phyloP scores from a whole-genome alignment of 108 stramenopile species.

The Seminavis robusta region DNA sequence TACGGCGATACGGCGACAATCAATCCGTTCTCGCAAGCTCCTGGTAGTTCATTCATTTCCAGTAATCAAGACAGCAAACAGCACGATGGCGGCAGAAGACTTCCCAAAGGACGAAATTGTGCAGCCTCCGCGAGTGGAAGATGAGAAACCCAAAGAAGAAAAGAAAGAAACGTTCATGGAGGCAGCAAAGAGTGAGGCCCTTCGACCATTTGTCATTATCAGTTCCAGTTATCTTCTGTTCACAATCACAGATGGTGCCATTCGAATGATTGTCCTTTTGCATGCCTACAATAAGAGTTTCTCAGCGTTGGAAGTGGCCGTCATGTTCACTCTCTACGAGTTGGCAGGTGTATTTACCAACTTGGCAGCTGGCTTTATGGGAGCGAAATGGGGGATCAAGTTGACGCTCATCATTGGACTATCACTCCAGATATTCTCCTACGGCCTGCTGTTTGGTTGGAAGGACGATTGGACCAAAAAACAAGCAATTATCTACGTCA shows the following conservation, averaged over 20 bases:
- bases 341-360: conserved; percentile 94
- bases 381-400: conserved; percentile 84
- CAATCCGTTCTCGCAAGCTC: no score
- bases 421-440: conserved; percentile 65
- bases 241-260: conserved; percentile 94
- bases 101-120: no score
- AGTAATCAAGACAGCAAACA: no score
- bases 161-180: conserved; percentile 31
- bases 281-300: conserved; percentile 92
- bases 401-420: conserved; percentile 78
- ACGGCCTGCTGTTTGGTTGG: conserved; percentile 79
- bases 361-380: conserved; percentile 85
- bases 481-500: conserved; percentile 80
- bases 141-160: no score
- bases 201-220: conserved; percentile 88
- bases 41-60: no score
- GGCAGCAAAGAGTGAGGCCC: conserved; percentile 37
- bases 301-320: conserved; percentile 85
- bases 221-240: conserved; percentile 87
- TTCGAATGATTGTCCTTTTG: conserved; percentile 91
- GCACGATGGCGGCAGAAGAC: no score
- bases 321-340: conserved; percentile 95
- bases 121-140: no score
- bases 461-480: conserved; percentile 64
- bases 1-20: no score